Evolutionary conservation across 495 filamentous ascomycete species (phyloP).

Genomic region (Penicillium fimorum): DNA sequence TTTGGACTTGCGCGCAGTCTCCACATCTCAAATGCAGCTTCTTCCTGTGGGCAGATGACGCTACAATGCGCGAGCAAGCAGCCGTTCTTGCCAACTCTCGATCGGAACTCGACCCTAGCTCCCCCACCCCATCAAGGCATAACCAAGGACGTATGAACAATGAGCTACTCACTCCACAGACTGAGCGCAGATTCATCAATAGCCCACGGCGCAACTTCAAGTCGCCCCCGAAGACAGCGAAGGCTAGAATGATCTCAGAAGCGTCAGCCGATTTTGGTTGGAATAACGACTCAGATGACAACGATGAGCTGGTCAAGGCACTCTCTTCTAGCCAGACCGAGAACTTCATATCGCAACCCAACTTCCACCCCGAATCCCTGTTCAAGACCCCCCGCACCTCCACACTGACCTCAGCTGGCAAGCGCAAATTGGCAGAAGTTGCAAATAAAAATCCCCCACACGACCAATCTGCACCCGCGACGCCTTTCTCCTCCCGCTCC

Average conservation of each 20-base stretch:
- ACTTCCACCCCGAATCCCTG: slow-evolving; percentile 18
- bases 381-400: slow-evolving; percentile 46
- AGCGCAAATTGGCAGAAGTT: slow-evolving; percentile 49
- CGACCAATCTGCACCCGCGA: slow-evolving; percentile 17
- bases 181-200: slow-evolving; percentile 23
- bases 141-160: slow-evolving; percentile 22
- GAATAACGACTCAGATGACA: slow-evolving; percentile 43
- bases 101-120: slow-evolving; percentile 30
- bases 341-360: slow-evolving; percentile 23
- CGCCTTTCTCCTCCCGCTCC: slow-evolving; percentile 26
- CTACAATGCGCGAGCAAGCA: slow-evolving; percentile 52
- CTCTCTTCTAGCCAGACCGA: slow-evolving; percentile 16
- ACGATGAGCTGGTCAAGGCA: slow-evolving; percentile 19
- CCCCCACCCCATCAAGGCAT: slow-evolving; percentile 18
- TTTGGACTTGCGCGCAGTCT: slow-evolving; percentile 64
- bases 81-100: slow-evolving; percentile 52
- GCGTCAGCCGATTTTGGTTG: slow-evolving; percentile 48
- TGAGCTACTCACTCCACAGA: slow-evolving; percentile 41
- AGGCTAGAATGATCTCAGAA: slow-evolving; percentile 42
- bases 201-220: slow-evolving; percentile 20
- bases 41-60: slow-evolving; percentile 70
- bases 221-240: slow-evolving; percentile 35
- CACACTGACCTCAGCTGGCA: slow-evolving; percentile 48
- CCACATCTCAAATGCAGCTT: slow-evolving; percentile 58
- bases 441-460: slow-evolving; percentile 3